Evolutionary conservation across 1,284 basidiomycete species (phyloP), one percentile per base, ranked within the genome.

Genomic region (Microbotryum violaceum): DNA sequence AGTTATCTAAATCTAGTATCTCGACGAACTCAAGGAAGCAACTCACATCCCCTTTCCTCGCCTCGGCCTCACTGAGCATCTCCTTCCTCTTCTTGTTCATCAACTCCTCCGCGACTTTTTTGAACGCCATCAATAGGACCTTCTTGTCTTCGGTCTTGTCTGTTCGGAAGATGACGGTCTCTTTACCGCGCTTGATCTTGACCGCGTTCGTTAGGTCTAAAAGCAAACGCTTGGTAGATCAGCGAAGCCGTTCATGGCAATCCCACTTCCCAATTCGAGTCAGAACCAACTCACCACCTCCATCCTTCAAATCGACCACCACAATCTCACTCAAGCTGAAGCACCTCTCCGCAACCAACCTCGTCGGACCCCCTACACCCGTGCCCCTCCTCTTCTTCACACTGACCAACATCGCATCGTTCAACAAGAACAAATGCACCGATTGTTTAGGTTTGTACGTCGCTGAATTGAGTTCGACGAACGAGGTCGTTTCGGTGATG

Each of bases 221-320:
- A 64, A 6, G 18, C 14, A 37, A 10, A 4, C 33, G 33, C 37
- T 27, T 20, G 10, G 20, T 3, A 6, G 47, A 48, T n/a, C 25
- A 25, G 47, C 47, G 20, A 16, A 48, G 4, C 5, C 47, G 8
- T 25, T n/a, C 18, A 42, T 2, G n/a, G 8, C 31, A 1, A 2
- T 25, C 12, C 25, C 8, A 8, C 25, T 2, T 7, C 7, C 18
- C 8, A 6, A 27, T 44, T 25, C 63, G 27, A 66, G 63, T 44
- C 31, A 45, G 23, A 27, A 27, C 50, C 42, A 21, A 78, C 86
- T 68, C 67, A 91, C 89, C 85, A 3, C 90, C 82, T 7, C 89
- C 87, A 76, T 98, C 96, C 75, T 97, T 97, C 44, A 96, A 87
- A 75, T 97, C 94, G 31, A 94, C 82, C 0, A 97, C 89, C 31